Evolutionary conservation across 108 stramenopile species (phyloP).

Genomic region (Aurantiochytrium sp.): DNA sequence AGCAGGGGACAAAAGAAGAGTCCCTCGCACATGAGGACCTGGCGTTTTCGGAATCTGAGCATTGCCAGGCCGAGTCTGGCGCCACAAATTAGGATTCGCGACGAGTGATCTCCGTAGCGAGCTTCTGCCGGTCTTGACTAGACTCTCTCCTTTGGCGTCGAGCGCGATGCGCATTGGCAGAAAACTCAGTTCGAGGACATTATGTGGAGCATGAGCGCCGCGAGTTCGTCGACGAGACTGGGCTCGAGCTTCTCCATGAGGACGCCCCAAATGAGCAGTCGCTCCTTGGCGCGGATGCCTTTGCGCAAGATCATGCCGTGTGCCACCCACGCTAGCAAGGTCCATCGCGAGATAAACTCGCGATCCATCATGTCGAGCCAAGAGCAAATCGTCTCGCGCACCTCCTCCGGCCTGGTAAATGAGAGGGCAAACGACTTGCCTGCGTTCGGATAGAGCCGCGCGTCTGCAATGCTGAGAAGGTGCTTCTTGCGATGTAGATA

Average conservation of each 20-base stretch:
- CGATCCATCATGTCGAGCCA: neutral
- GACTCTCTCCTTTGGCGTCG: no score
- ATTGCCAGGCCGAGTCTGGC: no score
- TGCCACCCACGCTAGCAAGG: constrained; percentile 6
- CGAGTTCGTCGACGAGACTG: neutral
- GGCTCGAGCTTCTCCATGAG: neutral
- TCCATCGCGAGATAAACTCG: neutral
- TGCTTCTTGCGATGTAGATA: neutral
- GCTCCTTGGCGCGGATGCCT: neutral
- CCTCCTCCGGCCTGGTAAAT: neutral
- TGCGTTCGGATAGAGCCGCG: neutral
- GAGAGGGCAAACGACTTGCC: neutral
- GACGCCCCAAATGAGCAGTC: neutral
- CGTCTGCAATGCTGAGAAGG: neutral
- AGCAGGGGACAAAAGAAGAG: no score
- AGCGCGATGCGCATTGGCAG: no score
- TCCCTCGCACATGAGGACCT: no score
- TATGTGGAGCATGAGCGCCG: neutral
- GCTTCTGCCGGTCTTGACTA: no score
- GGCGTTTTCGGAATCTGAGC: no score
- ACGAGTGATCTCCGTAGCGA: no score
- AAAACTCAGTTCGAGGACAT: no score
- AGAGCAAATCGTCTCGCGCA: neutral
- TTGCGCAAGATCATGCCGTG: neutral
- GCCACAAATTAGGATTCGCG: no score